Evolutionary conservation across 78 protist genomes (phyloP).

Genomic region (Emiliania huxleyi): DNA sequence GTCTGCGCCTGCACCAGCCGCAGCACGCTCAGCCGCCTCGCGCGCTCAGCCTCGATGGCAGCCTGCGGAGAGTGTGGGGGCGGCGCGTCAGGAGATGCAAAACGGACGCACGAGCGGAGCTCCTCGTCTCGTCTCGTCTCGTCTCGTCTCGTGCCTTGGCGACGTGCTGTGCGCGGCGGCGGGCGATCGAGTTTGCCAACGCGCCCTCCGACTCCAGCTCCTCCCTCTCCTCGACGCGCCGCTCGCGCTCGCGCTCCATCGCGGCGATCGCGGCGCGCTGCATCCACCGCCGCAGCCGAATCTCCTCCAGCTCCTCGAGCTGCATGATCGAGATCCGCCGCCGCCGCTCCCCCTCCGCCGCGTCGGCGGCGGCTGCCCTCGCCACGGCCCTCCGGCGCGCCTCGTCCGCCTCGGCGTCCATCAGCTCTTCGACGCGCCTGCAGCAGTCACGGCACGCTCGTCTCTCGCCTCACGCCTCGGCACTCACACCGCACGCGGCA

Average conservation of each 20-base stretch:
- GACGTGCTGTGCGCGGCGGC: neutral
- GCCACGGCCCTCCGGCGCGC: neutral
- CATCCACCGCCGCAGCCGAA: neutral
- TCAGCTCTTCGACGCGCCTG: no score
- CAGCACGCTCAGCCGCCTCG: neutral
- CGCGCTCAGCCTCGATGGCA: neutral
- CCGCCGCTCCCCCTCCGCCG: neutral
- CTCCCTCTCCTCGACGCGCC: neutral
- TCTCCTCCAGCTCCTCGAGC: neutral
- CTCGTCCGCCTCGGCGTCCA: neutral
- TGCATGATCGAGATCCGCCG: neutral
- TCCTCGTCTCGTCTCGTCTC: no score
- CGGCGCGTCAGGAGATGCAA: no score
- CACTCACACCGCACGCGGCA: no score
- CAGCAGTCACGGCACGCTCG: no score
- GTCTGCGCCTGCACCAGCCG: neutral
- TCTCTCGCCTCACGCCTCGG: no score
- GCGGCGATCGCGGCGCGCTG: neutral
- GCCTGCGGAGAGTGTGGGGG: no score
- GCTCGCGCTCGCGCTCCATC: neutral
- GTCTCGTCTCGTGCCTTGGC: no score
- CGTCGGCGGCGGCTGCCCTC: neutral
- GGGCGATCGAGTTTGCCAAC: neutral
- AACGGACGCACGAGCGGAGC: no score
- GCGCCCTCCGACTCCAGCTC: neutral